These are phyloP conservation scores for Pichia terricola DNA, from an alignment of 1,139 yeast genomes.

Conservation along the genomic window DNA sequence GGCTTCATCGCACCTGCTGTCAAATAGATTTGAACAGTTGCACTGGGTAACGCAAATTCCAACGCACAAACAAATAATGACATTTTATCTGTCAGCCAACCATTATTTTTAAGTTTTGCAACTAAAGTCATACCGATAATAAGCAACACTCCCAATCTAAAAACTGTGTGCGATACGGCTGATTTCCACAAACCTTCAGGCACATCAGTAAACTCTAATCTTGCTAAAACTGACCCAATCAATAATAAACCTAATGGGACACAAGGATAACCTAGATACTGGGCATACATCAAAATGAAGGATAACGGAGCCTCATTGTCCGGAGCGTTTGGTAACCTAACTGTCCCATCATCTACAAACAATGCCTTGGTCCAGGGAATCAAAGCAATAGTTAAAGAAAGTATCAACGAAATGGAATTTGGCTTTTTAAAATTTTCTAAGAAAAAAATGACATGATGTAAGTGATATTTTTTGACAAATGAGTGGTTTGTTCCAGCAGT, in stretches of 20 bases:
- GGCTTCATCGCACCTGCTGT: slow-evolving; percentile 76
- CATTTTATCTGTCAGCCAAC: slow-evolving; percentile 53
- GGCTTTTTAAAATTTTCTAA: slow-evolving; percentile 59
- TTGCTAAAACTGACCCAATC: slow-evolving; percentile 76
- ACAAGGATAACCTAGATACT: slow-evolving; percentile 75
- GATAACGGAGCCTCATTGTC: slow-evolving; percentile 75
- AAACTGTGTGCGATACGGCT: slow-evolving; percentile 34
- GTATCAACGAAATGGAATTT: slow-evolving; percentile 56
- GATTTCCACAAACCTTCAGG: slow-evolving; percentile 76
- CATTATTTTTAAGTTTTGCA: slow-evolving; percentile 34
- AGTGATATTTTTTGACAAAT: slow-evolving; percentile 26
- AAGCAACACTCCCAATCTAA: slow-evolving; percentile 48
- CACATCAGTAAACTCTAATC: slow-evolving; percentile 51
- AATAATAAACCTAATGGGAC: slow-evolving; percentile 79
- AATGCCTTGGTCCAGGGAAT: slow-evolving; percentile 81
- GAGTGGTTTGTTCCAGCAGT: slow-evolving; percentile 20
- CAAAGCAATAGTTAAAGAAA: slow-evolving; percentile 62
- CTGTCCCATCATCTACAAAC: slow-evolving; percentile 43
- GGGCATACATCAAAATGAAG: slow-evolving; percentile 66
- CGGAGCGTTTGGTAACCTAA: slow-evolving; percentile 58
- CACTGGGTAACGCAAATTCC: slow-evolving; percentile 75
- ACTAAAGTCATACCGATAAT: slow-evolving; percentile 56
- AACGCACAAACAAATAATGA: slow-evolving; percentile 61
- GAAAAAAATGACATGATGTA: slow-evolving; percentile 27
- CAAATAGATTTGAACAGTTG: slow-evolving; percentile 76